Evolutionary conservation across 2,329 filamentous ascomycete genomes (phyloP).

Genomic region (Fusarium sp.): DNA sequence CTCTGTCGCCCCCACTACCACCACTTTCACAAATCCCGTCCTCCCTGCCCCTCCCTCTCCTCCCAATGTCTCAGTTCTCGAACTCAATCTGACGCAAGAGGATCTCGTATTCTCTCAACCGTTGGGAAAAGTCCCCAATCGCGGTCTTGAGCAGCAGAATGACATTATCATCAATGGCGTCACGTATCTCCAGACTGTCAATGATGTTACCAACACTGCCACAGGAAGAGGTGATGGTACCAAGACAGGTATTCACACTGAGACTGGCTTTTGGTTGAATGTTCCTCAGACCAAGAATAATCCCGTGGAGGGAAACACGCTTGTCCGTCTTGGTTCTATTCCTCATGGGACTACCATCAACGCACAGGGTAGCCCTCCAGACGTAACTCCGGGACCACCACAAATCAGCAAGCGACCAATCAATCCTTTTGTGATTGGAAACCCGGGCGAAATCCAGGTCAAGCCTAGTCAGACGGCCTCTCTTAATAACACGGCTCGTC

Average conservation of each 20-base stretch:
- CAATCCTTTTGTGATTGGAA: constrained; percentile 3
- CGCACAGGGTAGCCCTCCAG: not conserved
- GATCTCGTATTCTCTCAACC: not conserved
- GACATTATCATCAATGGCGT: constrained; percentile 8
- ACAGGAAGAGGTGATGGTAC: not conserved
- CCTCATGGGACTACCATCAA: constrained; percentile 13
- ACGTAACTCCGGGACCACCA: not conserved
- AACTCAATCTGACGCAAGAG: not conserved
- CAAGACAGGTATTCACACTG: constrained; percentile 4
- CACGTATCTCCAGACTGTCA: constrained; percentile 7
- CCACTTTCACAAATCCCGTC: constrained; percentile 3
- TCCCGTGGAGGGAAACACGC: not conserved
- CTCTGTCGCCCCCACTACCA: not conserved
- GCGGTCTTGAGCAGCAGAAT: constrained; percentile 3
- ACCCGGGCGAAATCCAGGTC: not conserved
- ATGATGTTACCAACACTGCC: constrained; percentile 7
- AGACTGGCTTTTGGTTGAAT: constrained; percentile 8
- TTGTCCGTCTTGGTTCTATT: constrained; percentile 2
- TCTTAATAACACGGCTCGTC: not conserved
- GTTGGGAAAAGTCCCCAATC: not conserved
- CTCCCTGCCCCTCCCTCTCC: not conserved
- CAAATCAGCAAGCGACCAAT: not conserved
- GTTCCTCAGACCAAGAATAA: constrained; percentile 1
- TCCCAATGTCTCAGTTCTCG: constrained; percentile 8
- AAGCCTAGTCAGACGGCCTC: not conserved